Evolutionary conservation across 768 basidiomycete species (phyloP).

Genomic region (Ramaria rubella): DNA sequence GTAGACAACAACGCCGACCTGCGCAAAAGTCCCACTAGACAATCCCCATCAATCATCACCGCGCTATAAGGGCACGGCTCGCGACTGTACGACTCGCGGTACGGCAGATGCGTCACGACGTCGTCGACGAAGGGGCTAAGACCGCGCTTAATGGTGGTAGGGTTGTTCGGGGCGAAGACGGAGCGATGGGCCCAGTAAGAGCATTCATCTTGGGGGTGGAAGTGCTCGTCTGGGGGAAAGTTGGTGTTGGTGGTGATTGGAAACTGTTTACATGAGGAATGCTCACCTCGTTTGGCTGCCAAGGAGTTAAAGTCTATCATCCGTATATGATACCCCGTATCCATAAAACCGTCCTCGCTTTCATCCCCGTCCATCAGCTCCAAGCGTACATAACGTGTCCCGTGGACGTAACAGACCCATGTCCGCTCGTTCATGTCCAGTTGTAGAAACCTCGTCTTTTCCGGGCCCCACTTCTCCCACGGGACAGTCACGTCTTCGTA

Average conservation of each 20-base stretch:
- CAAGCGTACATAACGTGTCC: constrained; percentile 34
- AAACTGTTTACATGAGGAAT: not conserved
- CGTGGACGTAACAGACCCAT: constrained; percentile 59
- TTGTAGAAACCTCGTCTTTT: constrained; percentile 37
- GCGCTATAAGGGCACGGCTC: constrained; percentile 18
- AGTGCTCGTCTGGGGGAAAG: constrained; percentile 28
- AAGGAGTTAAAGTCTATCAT: constrained; percentile 25
- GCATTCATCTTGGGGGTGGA: not conserved
- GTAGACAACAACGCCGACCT: not conserved
- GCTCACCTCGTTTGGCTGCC: not conserved
- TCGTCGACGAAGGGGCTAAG: constrained; percentile 35
- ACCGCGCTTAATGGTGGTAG: constrained; percentile 18
- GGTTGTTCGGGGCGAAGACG: not conserved
- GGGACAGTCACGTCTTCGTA: constrained; percentile 20
- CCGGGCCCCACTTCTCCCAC: constrained; percentile 51
- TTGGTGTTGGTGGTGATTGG: constrained; percentile 26
- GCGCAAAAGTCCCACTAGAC: constrained; percentile 29
- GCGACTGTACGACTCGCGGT: constrained; percentile 29
- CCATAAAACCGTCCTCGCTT: constrained; percentile 11
- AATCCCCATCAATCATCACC: constrained; percentile 54
- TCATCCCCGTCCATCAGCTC: no score
- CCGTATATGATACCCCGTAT: constrained; percentile 39
- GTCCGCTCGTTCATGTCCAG: constrained; percentile 26
- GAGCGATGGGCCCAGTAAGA: not conserved
- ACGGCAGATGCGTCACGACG: constrained; percentile 43